These are phyloP conservation scores for Fraxinus floribunda DNA, from an alignment of 305 asterid genomes.

Conservation along the genomic window DNA sequence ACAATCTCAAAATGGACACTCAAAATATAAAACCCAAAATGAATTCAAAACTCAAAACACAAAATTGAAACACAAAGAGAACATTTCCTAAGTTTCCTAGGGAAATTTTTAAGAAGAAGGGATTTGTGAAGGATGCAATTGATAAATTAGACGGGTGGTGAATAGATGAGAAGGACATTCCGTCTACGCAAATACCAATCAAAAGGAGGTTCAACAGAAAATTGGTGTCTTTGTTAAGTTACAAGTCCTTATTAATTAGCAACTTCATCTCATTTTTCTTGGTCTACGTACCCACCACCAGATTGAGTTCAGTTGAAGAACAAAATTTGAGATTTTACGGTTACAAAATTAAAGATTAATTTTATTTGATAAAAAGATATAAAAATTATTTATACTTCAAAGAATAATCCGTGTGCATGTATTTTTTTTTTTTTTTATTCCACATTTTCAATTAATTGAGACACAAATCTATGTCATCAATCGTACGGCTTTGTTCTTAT, in stretches of 20 bases:
- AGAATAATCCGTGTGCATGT: too few relatives aligned
- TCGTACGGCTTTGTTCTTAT: too few relatives aligned
- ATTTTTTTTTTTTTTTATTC: too few relatives aligned
- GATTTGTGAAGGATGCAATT: not conserved
- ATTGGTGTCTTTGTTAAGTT: not conserved
- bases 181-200: conserved; percentile 8
- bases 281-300: not conserved
- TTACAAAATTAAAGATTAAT: not conserved
- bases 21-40: too few relatives aligned
- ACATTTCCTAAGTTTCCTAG: too few relatives aligned
- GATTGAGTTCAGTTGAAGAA: too few relatives aligned
- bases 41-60: too few relatives aligned
- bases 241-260: not conserved
- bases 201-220: not conserved
- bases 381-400: not conserved
- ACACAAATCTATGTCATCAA: too few relatives aligned
- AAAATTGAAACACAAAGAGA: too few relatives aligned
- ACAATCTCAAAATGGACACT: too few relatives aligned
- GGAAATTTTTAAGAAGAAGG: too few relatives aligned
- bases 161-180: not conserved
- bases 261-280: not conserved
- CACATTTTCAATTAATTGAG: too few relatives aligned
- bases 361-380: not conserved
- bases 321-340: not conserved
- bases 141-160: conserved; percentile 11